Conservation (phyloP, 495 filamentous ascomycete genomes). For the Neurospora sp. region DNA sequence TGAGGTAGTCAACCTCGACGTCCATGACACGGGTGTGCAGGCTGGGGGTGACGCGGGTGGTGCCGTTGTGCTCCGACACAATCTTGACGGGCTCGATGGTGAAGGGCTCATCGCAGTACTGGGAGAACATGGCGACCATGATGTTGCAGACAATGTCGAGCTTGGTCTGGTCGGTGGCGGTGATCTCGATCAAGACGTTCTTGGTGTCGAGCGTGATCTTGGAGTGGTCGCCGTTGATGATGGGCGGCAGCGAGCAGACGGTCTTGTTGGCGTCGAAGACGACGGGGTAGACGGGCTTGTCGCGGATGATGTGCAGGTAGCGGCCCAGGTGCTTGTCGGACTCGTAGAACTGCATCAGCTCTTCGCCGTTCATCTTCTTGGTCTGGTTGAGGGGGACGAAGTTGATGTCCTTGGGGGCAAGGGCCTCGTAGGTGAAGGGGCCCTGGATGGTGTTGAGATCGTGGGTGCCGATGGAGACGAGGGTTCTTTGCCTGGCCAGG, state of each 20-base stretch:
- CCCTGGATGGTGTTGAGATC: conserved; percentile 89
- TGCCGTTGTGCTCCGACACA: conserved; percentile 78
- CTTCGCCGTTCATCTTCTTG: conserved; percentile 72
- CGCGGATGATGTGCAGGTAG: conserved; percentile 85
- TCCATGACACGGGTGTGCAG: conserved; percentile 62
- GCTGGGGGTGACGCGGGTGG: conserved; percentile 70
- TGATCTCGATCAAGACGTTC: conserved; percentile 95
- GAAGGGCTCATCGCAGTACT: conserved; percentile 80
- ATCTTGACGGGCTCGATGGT: conserved; percentile 90
- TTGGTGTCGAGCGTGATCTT: conserved; percentile 85
- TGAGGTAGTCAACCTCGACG: conserved; percentile 85
- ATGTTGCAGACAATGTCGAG: conserved; percentile 91
- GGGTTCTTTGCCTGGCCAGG: conserved; percentile 79
- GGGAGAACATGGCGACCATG: conserved; percentile 93
- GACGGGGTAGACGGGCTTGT: conserved; percentile 92
- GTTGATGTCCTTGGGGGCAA: conserved; percentile 82
- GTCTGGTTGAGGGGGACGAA: conserved; percentile 88
- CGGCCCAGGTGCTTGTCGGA: conserved; percentile 73
- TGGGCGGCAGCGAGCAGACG: conserved; percentile 89
- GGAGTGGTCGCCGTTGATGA: conserved; percentile 94
- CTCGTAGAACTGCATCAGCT: conserved; percentile 94
- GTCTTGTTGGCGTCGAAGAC: conserved; percentile 81
- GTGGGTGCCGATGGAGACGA: conserved; percentile 95
- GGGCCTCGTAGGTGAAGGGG: conserved; percentile 93
- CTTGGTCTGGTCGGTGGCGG: conserved; percentile 94